Evolutionary conservation across 164 flowering plant genomes (phyloP), one percentile per base, ranked within the genome.

Genomic region (Chimonanthus praecox): DNA sequence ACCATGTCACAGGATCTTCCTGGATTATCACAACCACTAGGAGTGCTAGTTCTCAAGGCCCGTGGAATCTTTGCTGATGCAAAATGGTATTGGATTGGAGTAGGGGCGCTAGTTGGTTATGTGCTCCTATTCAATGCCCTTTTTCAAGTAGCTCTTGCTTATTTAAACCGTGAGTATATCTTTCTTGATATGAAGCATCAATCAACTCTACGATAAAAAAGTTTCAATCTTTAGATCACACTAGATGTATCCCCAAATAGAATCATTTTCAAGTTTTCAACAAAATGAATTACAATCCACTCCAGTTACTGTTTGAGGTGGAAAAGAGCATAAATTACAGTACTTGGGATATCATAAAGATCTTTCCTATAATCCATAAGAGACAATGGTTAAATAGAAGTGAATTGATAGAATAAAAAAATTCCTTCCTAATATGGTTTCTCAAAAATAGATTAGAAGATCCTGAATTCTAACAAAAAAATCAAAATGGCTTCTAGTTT

Each of bases 41-140:
- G 85, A n/a, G 68, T 77, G 6, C 44, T 58, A 13, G 77, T 79
- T 7, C 71, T 82, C 45, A 13, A 75, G 51, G 45, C 60, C 8
- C 71, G 75, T 21, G 79, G 62, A 46, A 44, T 83, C 71, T 70
- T 68, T 49, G 65, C 76, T 2, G n/a, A 75, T 11, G 60, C 51
- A 6, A 67, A 81, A 58, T 83, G 84, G 85, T 79, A 74, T 61
- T 83, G 85, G 84, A 75, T 83, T 62, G 83, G 82, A 3, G 76
- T 72, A 13, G 82, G 77, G 2, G 84, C 81, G 8, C 67, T 83
- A 63, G 11, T 79, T 4, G 85, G 84, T 9, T 83, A 75, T 75
- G 62, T 64, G 4, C 43, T 83, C 11, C 73, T 83, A 47, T 81
- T 83, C 72, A 83, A 83, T 68, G 68, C 73, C 10, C 68, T 81